Conservation (phyloP, 2,329 filamentous ascomycete species). For the Leptographium galeiforme region DNA sequence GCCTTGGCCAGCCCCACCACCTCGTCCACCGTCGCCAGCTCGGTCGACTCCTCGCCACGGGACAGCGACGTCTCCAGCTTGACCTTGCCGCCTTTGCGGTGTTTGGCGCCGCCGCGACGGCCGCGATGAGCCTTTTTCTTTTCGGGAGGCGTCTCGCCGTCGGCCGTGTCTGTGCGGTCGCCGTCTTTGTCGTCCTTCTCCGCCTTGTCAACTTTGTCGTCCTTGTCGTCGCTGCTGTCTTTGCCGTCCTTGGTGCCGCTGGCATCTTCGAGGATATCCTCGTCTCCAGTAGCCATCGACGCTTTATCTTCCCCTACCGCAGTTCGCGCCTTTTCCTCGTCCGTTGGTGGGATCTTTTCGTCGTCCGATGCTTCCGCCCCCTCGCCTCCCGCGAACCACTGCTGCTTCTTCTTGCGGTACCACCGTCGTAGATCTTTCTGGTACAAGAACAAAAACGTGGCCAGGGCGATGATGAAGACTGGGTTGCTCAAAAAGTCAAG, state of each 20-base stretch:
- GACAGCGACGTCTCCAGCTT: slow-evolving; percentile 38
- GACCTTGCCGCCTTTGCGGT: slow-evolving; percentile 37
- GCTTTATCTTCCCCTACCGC: too few relatives aligned
- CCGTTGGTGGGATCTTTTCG: not conserved
- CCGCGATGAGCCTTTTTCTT: slow-evolving; percentile 59
- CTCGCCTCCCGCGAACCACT: not conserved
- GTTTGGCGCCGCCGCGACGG: slow-evolving; percentile 56
- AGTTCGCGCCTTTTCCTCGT: too few relatives aligned
- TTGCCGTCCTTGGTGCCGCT: too few relatives aligned
- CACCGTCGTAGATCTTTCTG: slow-evolving; percentile 15
- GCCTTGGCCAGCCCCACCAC: slow-evolving; percentile 46
- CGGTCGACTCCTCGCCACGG: slow-evolving; percentile 31
- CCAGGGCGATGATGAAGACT: slow-evolving; percentile 31
- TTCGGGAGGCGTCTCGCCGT: slow-evolving; percentile 25
- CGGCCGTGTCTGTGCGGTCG: slow-evolving; percentile 7
- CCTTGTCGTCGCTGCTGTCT: not conserved
- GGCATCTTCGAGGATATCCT: too few relatives aligned
- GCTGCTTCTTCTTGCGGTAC: slow-evolving; percentile 9
- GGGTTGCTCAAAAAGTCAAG: slow-evolving; percentile 45
- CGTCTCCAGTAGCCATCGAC: too few relatives aligned
- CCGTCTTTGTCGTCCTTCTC: too few relatives aligned
- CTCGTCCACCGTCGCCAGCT: slow-evolving; percentile 42
- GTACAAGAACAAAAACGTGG: slow-evolving; percentile 28
- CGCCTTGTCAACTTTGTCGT: not conserved
- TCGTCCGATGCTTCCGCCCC: not conserved